A percentile compares a stretch with the other conserved stretches of the same genome.
These are phyloP conservation scores for Hanseniaspora guilliermondii DNA, from an alignment of 805 yeast species.

Conservation along the genomic window DNA sequence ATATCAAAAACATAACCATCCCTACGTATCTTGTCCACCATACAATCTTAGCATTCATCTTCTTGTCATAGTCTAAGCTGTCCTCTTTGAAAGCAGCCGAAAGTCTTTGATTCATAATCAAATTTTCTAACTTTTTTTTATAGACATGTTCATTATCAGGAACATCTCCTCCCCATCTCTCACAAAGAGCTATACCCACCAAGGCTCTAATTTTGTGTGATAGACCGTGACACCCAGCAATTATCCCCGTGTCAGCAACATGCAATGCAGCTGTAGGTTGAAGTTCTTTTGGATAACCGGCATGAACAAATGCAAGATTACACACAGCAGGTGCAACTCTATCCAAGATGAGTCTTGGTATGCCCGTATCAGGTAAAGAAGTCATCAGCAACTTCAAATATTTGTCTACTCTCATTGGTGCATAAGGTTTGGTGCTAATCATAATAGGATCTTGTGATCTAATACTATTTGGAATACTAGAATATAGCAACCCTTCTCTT, in stretches of 20 bases:
- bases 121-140: slow-evolving; percentile 36
- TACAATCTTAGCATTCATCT: slow-evolving; percentile 36
- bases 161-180: slow-evolving; percentile 72
- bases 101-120: slow-evolving; percentile 28
- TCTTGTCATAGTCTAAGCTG: slow-evolving; percentile 31
- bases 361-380: slow-evolving; percentile 44
- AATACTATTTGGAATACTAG: slow-evolving; percentile 44
- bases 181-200: slow-evolving; percentile 61
- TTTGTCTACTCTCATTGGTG: slow-evolving; percentile 49
- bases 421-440: slow-evolving; percentile 59
- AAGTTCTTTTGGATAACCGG: slow-evolving; percentile 62
- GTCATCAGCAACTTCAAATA: slow-evolving; percentile 42
- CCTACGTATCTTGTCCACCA: slow-evolving; percentile 72
- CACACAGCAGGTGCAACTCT: slow-evolving; percentile 61
- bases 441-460: slow-evolving; percentile 56
- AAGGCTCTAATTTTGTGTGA: slow-evolving; percentile 61
- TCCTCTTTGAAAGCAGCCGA: slow-evolving; percentile 11
- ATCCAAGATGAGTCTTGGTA: slow-evolving; percentile 45
- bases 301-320: slow-evolving; percentile 63
- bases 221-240: slow-evolving; percentile 64
- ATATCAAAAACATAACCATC: slow-evolving; percentile 60
- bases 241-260: slow-evolving; percentile 60
- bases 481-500: slow-evolving; percentile 61
- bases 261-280: slow-evolving; percentile 65
- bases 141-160: slow-evolving; percentile 42